These are phyloP conservation scores for Pulveroboletus sp. DNA, from an alignment of 768 basidiomycete species.

Conservation along the genomic window DNA sequence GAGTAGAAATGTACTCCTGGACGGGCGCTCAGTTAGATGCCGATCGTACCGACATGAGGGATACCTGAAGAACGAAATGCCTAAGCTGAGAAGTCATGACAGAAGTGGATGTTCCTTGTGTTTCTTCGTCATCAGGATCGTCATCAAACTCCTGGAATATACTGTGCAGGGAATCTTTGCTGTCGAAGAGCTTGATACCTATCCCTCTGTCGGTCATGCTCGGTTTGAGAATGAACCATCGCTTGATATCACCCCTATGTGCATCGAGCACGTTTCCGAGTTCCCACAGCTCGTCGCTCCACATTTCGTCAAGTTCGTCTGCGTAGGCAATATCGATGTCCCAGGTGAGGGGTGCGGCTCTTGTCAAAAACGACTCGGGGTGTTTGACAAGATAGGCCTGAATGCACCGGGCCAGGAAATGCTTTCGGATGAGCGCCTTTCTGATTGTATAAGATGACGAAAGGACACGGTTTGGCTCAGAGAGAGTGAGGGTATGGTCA, in stretches of 20 bases:
- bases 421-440: slow-evolving; percentile 92
- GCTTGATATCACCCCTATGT: slow-evolving; percentile 19
- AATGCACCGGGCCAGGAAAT: slow-evolving; percentile 77
- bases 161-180: slow-evolving; percentile 58
- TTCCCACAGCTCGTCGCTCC: slow-evolving; percentile 91
- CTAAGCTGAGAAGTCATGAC: slow-evolving; percentile 84
- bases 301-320: slow-evolving; percentile 92
- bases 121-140: slow-evolving; percentile 47
- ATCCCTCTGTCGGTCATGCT: slow-evolving; percentile 96
- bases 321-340: slow-evolving; percentile 82
- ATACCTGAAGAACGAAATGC: slow-evolving; percentile 94
- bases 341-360: slow-evolving; percentile 69
- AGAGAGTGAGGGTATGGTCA: slow-evolving; percentile 67
- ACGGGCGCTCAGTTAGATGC: slow-evolving; percentile 1
- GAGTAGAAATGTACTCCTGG: slow-evolving; percentile 81
- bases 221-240: slow-evolving; percentile 96
- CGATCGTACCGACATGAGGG: not conserved
- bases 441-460: slow-evolving; percentile 85
- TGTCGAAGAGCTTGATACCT: slow-evolving; percentile 88
- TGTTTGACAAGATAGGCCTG: slow-evolving; percentile 70
- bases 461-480: slow-evolving; percentile 46
- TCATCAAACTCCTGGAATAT: slow-evolving; percentile 84
- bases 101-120: slow-evolving; percentile 41
- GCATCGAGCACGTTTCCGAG: slow-evolving; percentile 58
- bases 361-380: slow-evolving; percentile 49